Base-by-base conservation (phyloP, 352 stramenopile genomes). In the Globisporangium solare region DNA sequence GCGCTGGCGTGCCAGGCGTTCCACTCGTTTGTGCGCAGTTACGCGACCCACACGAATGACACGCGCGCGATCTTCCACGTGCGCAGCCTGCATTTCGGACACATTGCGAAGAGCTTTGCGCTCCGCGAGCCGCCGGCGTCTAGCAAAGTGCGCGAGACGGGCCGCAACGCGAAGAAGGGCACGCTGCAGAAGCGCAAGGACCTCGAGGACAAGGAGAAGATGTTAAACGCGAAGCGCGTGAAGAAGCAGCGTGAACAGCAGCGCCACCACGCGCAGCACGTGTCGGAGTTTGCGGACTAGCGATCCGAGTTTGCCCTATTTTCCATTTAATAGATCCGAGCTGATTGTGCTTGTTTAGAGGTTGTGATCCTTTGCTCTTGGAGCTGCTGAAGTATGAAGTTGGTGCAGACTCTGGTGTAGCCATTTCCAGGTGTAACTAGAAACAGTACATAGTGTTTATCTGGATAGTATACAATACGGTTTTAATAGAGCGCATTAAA, bases 51-150 rank as follows among this genome's bases (percentile, higher is more conserved):
- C 71, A 83, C 80, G 51, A 91, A 79, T 10, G 89, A 98, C 61
- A 94, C 83, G 47, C 86, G 89, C 64, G 69, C 78, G 48, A 96
- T 97, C 51, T 98, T 98, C 68, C 88, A 98, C 62, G 84, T 98
- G 31, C 85, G 91, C 32, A 85, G 75, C 13, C 73, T 98, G 35
- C 94, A 98, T 64, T 92, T 98, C 41, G 94, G 94, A 37, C 94
- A 98, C 63, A 87, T 97, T 51, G 90, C 94, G 41, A 96, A 96
- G 63, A 95, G 86, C 63, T 98, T 98, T 67, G 92, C 79, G 27
- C 67, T 97, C 51, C 86, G 86, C 6, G 86, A 95, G 31, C 82
- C 83, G 21, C 84, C 86, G 13, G 85, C 85, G 46, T 94, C 85
- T 12, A 73, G 67, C 35, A 92, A 94, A 56, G 61, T 94, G 61